phyloP scores from a whole-genome alignment of 2,329 filamentous ascomycete species.

The Xylaria sp. region DNA sequence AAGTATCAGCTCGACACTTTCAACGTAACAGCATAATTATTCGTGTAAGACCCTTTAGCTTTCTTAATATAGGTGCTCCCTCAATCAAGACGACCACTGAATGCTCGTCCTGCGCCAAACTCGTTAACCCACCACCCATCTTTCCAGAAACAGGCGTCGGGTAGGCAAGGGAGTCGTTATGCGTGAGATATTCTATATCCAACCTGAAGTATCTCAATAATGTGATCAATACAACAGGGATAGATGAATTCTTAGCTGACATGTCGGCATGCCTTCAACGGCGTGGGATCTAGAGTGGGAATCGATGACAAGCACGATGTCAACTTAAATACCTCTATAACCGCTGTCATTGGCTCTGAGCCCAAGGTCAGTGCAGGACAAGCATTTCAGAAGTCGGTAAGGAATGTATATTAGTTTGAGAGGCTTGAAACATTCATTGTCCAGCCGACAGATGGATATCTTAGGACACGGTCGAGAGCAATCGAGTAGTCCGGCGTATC shows the following conservation, averaged over 20 bases:
- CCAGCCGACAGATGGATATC: neutral
- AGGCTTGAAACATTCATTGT: neutral
- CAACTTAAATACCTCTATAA: neutral
- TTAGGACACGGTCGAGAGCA: neutral
- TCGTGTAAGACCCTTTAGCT: neutral
- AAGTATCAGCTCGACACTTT: neutral
- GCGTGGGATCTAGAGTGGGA: neutral
- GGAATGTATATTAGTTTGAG: neutral
- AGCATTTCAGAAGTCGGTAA: neutral
- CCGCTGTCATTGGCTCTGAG: neutral
- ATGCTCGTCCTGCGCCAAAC: neutral
- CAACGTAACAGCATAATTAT: neutral
- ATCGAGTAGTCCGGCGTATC: neutral
- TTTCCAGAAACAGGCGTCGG: neutral
- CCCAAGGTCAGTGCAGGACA: neutral
- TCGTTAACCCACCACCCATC: neutral
- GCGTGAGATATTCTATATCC: neutral
- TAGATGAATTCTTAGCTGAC: neutral
- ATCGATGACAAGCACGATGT: neutral
- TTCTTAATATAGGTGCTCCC: neutral
- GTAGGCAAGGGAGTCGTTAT: neutral
- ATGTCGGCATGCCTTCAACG: neutral
- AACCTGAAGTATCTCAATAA: neutral
- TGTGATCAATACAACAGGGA: neutral
- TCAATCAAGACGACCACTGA: neutral